Conservation (phyloP, 768 basidiomycete species). For the Termitomyces sp. region DNA sequence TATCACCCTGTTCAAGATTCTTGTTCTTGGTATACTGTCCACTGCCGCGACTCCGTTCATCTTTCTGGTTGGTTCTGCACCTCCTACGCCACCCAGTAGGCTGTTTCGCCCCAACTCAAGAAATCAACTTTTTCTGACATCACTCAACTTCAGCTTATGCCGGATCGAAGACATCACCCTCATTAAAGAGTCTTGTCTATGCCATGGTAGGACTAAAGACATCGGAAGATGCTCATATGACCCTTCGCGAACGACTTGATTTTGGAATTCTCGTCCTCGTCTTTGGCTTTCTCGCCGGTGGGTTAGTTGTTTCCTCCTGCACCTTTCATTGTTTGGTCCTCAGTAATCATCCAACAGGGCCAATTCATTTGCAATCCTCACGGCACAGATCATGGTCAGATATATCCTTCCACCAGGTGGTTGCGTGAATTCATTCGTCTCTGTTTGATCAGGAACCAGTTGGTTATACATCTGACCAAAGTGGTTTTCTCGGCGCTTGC, state of each 20-base stretch:
- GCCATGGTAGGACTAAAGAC: conserved; percentile 47
- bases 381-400: conserved; percentile 66
- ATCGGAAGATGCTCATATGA: conserved; percentile 52
- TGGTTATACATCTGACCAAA: conserved; percentile 64
- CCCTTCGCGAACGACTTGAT: conserved; percentile 62
- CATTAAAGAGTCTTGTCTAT: conserved; percentile 49
- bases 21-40: conserved; percentile 68
- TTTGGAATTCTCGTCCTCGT: conserved; percentile 55
- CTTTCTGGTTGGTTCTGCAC: conserved; percentile 55
- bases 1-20: conserved; percentile 40
- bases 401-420: conserved; percentile 15
- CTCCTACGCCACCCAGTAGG: conserved; percentile 80
- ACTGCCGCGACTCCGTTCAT: conserved; percentile 58
- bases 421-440: background rate
- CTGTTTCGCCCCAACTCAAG: background rate
- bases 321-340: background rate
- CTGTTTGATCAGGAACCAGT: conserved; percentile 55
- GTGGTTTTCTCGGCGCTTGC: conserved; percentile 67
- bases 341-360: conserved; percentile 31
- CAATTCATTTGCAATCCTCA: conserved; percentile 63
- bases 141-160: conserved; percentile 50
- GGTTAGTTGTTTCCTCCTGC: conserved; percentile 36
- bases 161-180: conserved; percentile 55
- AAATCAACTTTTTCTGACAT: background rate
- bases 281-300: conserved; percentile 65